These are phyloP conservation scores for Voacanga thouarsii DNA, from an alignment of 257 asterid genomes.

Conservation along the genomic window DNA sequence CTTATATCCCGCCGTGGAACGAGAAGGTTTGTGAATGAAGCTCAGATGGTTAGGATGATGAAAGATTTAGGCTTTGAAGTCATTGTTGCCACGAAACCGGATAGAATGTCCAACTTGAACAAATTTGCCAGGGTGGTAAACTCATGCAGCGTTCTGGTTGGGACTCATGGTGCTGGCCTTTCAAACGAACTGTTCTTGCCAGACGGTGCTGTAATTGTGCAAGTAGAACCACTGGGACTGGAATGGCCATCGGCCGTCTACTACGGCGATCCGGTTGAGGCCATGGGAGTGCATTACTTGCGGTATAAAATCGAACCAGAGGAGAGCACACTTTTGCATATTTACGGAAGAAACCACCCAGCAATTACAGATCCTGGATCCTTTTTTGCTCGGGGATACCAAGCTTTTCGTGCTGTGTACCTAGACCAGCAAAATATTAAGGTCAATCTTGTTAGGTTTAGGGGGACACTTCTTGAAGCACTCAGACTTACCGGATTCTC, in stretches of 20 bases:
- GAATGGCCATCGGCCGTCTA: conserved; percentile 36
- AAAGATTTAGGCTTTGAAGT: conserved; percentile 44
- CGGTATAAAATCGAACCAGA: conserved; percentile 45
- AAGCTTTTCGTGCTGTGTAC: conserved; percentile 30
- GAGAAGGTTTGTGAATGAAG: conserved; percentile 44
- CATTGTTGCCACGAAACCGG: conserved; percentile 20
- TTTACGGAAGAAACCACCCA: conserved; percentile 29
- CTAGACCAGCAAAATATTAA: conserved; percentile 40
- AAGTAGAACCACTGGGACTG: conserved; percentile 37
- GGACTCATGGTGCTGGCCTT: conserved; percentile 58
- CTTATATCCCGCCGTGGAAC: conserved; percentile 40
- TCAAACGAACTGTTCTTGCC: conserved; percentile 50
- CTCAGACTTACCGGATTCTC: conserved; percentile 17
- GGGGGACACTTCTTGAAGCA: conserved; percentile 46
- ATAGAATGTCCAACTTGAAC: conserved; percentile 28
- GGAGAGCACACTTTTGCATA: conserved; percentile 45
- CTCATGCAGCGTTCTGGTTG: conserved; percentile 45
- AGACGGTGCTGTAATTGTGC: conserved; percentile 42
- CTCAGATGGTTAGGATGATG: conserved; percentile 34
- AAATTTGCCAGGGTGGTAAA: conserved; percentile 32
- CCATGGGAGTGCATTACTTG: conserved; percentile 39
- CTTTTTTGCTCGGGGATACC: conserved; percentile 33
- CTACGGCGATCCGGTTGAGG: conserved; percentile 39
- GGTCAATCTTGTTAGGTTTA: conserved; percentile 37
- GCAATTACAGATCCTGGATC: conserved; percentile 38